These are phyloP conservation scores for Peronospora belbahrii DNA, from an alignment of 352 stramenopile genomes.

Conservation along the genomic window DNA sequence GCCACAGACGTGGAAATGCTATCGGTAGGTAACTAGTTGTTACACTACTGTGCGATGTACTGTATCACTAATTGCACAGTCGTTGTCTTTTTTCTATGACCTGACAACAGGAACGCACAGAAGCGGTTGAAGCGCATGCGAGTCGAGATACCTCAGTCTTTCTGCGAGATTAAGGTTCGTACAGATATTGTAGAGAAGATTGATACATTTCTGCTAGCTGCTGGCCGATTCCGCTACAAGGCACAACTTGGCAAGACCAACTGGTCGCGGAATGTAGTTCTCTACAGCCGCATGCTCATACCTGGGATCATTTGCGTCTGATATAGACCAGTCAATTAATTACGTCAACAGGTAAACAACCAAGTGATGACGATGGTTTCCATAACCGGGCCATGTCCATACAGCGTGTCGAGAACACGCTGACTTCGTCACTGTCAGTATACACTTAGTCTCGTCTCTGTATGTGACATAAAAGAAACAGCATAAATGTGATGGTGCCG, in stretches of 20 bases:
- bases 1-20: constrained; percentile 82
- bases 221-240: constrained; percentile 55
- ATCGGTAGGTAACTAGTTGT: constrained; percentile 38
- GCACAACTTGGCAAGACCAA: constrained; percentile 69
- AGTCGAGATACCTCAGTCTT: constrained; percentile 46
- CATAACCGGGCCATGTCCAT: constrained; percentile 6
- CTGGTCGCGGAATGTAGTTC: constrained; percentile 60
- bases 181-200: constrained; percentile 61
- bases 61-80: neutral
- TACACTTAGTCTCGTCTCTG: too few relatives aligned
- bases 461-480: too few relatives aligned
- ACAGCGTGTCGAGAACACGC: constrained; percentile 13
- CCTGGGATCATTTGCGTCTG: constrained; percentile 33
- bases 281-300: constrained; percentile 59
- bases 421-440: constrained; percentile 12
- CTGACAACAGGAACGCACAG: constrained; percentile 44
- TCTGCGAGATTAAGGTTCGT: constrained; percentile 49
- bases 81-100: constrained; percentile 3
- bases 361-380: constrained; percentile 1
- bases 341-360: constrained; percentile 3
- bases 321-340: neutral
- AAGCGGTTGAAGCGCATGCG: constrained; percentile 54
- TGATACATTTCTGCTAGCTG: constrained; percentile 46
- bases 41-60: neutral
- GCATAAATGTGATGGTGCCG: too few relatives aligned